Base-by-base conservation (phyloP, 2,329 filamentous ascomycete genomes). In the Periconia sp. region DNA sequence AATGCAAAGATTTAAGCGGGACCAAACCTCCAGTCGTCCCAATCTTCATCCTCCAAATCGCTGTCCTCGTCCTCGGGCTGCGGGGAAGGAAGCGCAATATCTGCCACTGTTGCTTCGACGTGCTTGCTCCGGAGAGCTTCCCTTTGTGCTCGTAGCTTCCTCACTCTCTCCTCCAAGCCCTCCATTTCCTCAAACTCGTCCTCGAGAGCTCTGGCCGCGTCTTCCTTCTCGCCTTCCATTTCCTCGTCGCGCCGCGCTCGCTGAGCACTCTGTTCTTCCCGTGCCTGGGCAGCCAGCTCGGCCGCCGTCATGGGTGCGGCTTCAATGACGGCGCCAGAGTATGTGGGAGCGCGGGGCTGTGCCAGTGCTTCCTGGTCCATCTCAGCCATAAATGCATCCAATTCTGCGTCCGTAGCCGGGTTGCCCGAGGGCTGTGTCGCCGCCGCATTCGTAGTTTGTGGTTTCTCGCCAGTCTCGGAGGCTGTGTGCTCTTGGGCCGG, bases 311-410 rank as follows among this genome's bases (percentile, higher is more conserved):
- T 70, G 10, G 75, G 72, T 7, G 73, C 72, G 5, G 74, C 67
- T 38, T 73, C 70, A 34, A 78, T 75, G 6, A 73, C 72, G 5
- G 73, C 72, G 29, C 59, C 62, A 0, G 65, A 55, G 24, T 66
- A 61, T 35, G 41, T 95, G 84, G 40, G 95, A 89, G 3, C 88
- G 87, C 63, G 95, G 95, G 7, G 89, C 88, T 2, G 88, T 87
- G 54, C 39, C 88, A 88, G 94, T 69, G 94, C 88, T 40, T 86
- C 83, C 61, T 95, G 89, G 63, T 92, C 84, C 7, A 89, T 72
- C 28, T 73, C 71, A 26, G 46, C 48, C 46, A 69, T 33, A 40
- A 69, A 68, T 12, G 62, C 91, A 64, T 95, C 85, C 2, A 89
- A 71, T 22, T 74, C 72, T 10, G 57, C 59, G 30, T 67, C 55